Evolutionary conservation across 225 moss, liverwort and hornwort genomes (phyloP).

Genomic region (Rhytidiadelphus loreus): DNA sequence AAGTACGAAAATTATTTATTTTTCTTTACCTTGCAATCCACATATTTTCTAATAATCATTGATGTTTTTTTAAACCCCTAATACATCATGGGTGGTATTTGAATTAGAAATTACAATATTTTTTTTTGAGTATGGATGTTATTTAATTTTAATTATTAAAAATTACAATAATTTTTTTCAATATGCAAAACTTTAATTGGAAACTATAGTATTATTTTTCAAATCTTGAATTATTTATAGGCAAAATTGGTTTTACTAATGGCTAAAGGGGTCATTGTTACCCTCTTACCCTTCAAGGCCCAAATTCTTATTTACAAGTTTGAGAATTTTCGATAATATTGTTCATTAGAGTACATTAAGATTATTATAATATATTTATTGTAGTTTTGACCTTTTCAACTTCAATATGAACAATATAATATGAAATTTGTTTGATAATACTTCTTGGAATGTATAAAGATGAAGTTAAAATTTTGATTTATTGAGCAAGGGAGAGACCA

Average conservation of each 20-base stretch:
- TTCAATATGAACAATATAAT: neutral
- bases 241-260: neutral
- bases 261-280: accelerated
- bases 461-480: no score
- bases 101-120: neutral
- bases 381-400: neutral
- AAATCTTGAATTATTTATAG: neutral
- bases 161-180: neutral
- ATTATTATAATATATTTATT: no score
- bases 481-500: accelerated
- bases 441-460: neutral
- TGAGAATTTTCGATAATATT: neutral
- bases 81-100: no score
- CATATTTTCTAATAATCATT: no score
- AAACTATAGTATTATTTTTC: neutral
- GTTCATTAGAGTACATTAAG: no score
- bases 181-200: neutral
- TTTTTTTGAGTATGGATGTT: neutral
- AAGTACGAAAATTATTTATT: neutral
- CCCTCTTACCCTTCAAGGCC: neutral
- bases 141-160: neutral
- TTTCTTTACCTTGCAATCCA: no score
- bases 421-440: no score
- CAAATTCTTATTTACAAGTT: no score
- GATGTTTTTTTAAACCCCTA: neutral